Percentiles rank a stretch among this genome's conserved stretches.
Evolutionary conservation across 768 basidiomycete genomes (phyloP).

Genomic region (Leccinum arenicola): DNA sequence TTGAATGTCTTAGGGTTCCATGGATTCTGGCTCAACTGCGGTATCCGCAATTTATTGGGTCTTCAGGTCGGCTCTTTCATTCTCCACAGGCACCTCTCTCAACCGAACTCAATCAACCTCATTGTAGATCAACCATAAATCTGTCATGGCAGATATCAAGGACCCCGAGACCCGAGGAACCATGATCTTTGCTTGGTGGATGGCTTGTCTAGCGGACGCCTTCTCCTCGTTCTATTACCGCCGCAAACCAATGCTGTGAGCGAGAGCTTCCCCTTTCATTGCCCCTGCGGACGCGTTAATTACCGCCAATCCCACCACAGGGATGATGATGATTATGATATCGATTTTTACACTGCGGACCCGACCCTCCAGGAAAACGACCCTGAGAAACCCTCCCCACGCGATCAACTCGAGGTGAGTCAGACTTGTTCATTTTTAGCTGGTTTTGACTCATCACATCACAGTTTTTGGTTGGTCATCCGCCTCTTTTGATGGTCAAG

Average conservation of each 20-base stretch:
- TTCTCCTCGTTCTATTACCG: slow-evolving; percentile 83
- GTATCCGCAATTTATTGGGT: slow-evolving; percentile 76
- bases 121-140: slow-evolving; percentile 77
- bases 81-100: slow-evolving; percentile 6
- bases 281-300: slow-evolving; percentile 18
- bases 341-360: slow-evolving; percentile 81
- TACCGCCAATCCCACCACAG: slow-evolving; percentile 28
- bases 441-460: slow-evolving; percentile 9
- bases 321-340: slow-evolving; percentile 87
- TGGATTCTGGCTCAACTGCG: slow-evolving; percentile 79
- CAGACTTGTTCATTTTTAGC: not conserved
- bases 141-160: slow-evolving; percentile 67
- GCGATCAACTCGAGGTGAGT: slow-evolving; percentile 77
- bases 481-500: not conserved
- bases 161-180: slow-evolving; percentile 76
- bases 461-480: slow-evolving; percentile 64
- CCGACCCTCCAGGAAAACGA: slow-evolving; percentile 52
- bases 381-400: slow-evolving; percentile 55
- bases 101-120: slow-evolving; percentile 6
- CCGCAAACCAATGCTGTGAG: slow-evolving; percentile 73
- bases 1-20: slow-evolving; percentile 58
- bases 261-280: slow-evolving; percentile 9
- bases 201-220: slow-evolving; percentile 83
- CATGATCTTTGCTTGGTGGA: slow-evolving; percentile 94
- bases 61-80: slow-evolving; percentile 50